Evolutionary conservation across 345 rosid species (phyloP), one percentile per base, ranked within the genome.

Genomic region (Noccaea bulbosa): DNA sequence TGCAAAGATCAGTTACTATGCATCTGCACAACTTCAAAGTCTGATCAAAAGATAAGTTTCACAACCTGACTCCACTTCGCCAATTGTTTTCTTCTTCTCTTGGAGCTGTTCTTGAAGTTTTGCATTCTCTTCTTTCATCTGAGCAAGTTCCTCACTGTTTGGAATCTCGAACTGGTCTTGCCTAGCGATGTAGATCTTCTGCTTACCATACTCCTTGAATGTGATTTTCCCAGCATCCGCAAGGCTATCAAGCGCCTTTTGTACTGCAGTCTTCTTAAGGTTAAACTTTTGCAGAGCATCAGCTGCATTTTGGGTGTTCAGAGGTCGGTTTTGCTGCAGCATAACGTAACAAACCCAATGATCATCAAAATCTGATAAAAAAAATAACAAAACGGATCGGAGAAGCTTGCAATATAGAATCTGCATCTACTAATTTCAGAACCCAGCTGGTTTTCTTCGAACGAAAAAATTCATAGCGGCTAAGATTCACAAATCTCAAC

Each of bases 121-220:
- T 56, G 80, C 78, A 71, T 88, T 95, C 27, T 86, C 87, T 67
- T 84, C 92, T 77, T 94, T 91, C 98, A 91, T 94, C 41, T 6
- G 80, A 77, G 72, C 83, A 77, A 94, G 92, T 80, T 89, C 96
- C 58, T 91, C 96, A 0, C 12, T 76, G 85, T 88, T 87, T 8
- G 93, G 97, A 65, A 91, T 89, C 52, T 91, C 81, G 48, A 89
- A 91, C 81, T 88, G 99, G 81, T 89, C 98, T 77, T 94, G 98
- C 68, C 87, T 84, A 57, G 99, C 98, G 40, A 94, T 63, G 74
- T 89, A 91, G 54, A 94, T 75, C 79, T 94, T 94, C 90, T 94
- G 99, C 81, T 94, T 89, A 34, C 98, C 98, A 68, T 89, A 88
- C 85, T 94, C 99, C 78, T 89, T 91, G 70, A 86, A 91, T 0